Base-by-base conservation (phyloP, 2,329 filamentous ascomycete species). In the Thielaviopsis musarum region DNA sequence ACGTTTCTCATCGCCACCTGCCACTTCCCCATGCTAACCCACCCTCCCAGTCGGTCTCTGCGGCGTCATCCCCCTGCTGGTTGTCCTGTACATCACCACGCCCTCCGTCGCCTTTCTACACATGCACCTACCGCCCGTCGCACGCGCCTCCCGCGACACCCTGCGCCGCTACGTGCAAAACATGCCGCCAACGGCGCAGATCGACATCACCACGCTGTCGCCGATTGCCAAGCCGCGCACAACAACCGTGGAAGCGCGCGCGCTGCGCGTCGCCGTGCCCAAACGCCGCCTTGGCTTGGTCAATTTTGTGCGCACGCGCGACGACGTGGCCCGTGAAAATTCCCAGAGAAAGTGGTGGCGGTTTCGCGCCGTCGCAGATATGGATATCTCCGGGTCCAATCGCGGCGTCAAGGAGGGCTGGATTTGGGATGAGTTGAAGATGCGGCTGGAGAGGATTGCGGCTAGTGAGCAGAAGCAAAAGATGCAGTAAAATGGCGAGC, bases 71-170 rank as follows among this genome's bases (percentile, higher is more conserved):
- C 88, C 88, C 2, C 72, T 89, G 65, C 60, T 81, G 41, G 80
- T 83, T 66, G 75, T 88, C 22, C 74, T 78, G 41, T 85, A 82
- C 68, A 78, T 78, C 54, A 82, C 84, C 1, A 75, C 80, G 0
- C 85, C 88, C 2, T 87, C 86, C 66, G 86, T 91, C 7, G 82
- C 82, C 49, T 82, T 83, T 66, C 76, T 93, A 62, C 81, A 87
- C 69, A 72, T 93, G 56, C 78, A 79, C 22, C 74, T 91, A 1
- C 88, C 88, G 0, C 68, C 74, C 0, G 79, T 78, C 64, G 86
- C 85, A 17, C 80, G 85, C 52, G 70, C 75, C 48, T 85, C 83
- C 0, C 78, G 77, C 38, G 71, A 77, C 28, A 70, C 76, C 56
- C 72, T 86, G 22, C 70, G 76, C 61, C 75, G 76, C 59, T 84